Percentiles rank a stretch among this genome's conserved stretches.
Evolutionary conservation across 2,329 filamentous ascomycete genomes (phyloP).

Genomic region (Magnaporthiopsis poae): DNA sequence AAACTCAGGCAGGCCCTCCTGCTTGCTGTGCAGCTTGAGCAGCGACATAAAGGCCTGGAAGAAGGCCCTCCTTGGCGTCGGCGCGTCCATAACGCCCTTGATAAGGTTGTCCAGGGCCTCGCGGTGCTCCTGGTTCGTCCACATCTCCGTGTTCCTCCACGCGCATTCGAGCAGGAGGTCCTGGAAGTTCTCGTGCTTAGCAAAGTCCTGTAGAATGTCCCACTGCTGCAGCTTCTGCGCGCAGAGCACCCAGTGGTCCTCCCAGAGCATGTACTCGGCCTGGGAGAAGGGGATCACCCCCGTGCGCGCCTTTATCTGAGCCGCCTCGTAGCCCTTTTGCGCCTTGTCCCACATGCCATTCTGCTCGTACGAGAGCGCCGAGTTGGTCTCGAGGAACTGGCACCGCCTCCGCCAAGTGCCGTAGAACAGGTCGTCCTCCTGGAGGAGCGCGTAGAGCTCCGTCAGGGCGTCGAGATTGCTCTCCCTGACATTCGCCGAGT

Average conservation of each 20-base stretch:
- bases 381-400: slow-evolving; percentile 95
- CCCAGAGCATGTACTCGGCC: slow-evolving; percentile 97
- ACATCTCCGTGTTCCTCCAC: slow-evolving; percentile 92
- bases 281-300: slow-evolving; percentile 94
- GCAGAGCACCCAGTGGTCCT: slow-evolving; percentile 97
- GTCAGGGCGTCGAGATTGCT: slow-evolving; percentile 94
- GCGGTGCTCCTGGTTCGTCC: slow-evolving; percentile 75
- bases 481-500: slow-evolving; percentile 75
- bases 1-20: slow-evolving; percentile 72
- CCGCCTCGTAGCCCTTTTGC: slow-evolving; percentile 89
- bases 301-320: slow-evolving; percentile 92
- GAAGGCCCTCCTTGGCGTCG: slow-evolving; percentile 85
- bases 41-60: slow-evolving; percentile 98
- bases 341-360: slow-evolving; percentile 99
- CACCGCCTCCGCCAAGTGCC: slow-evolving; percentile 91
- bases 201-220: slow-evolving; percentile 95
- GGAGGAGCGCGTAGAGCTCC: slow-evolving; percentile 78
- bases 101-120: slow-evolving; percentile 88
- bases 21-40: slow-evolving; percentile 84
- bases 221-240: slow-evolving; percentile 97
- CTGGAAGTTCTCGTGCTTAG: slow-evolving; percentile 97
- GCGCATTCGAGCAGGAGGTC: slow-evolving; percentile 90
- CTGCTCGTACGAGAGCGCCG: slow-evolving; percentile 93
- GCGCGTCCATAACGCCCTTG: slow-evolving; percentile 94
- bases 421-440: slow-evolving; percentile 96